These are phyloP conservation scores for Candida nemodendra DNA, from an alignment of 805 yeast species.

Conservation along the genomic window DNA sequence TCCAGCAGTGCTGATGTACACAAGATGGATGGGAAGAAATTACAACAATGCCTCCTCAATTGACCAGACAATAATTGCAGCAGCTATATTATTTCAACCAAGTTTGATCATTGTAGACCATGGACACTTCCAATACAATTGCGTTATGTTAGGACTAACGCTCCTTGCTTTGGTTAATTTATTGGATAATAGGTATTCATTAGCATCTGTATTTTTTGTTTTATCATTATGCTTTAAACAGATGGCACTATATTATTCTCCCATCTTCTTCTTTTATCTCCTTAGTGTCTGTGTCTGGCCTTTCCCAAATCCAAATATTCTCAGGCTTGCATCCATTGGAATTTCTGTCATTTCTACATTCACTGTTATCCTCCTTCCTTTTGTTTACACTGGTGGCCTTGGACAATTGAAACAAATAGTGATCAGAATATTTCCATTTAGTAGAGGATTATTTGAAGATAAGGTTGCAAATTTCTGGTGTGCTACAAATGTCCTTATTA, in stretches of 20 bases:
- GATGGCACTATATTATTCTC: slow-evolving; percentile 92
- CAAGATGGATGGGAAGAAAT: slow-evolving; percentile 67
- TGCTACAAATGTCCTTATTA: slow-evolving; percentile 75
- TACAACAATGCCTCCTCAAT: slow-evolving; percentile 51
- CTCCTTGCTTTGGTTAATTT: slow-evolving; percentile 66
- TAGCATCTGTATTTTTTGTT: slow-evolving; percentile 78
- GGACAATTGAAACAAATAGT: slow-evolving; percentile 55
- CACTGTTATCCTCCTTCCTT: slow-evolving; percentile 55
- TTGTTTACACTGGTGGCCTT: slow-evolving; percentile 47
- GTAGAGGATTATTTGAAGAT: slow-evolving; percentile 93
- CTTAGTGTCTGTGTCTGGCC: slow-evolving; percentile 50
- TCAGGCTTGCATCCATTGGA: slow-evolving; percentile 61
- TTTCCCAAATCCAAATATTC: slow-evolving; percentile 41
- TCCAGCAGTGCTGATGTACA: slow-evolving; percentile 75
- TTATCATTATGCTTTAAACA: slow-evolving; percentile 83
- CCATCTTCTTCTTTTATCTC: slow-evolving; percentile 79
- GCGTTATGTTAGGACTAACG: slow-evolving; percentile 89
- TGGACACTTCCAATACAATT: slow-evolving; percentile 95
- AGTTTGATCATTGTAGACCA: slow-evolving; percentile 83
- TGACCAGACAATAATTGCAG: slow-evolving; percentile 73
- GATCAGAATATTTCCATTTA: slow-evolving; percentile 82
- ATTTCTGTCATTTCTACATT: slow-evolving; percentile 60
- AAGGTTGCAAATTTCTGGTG: slow-evolving; percentile 99
- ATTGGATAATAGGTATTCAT: slow-evolving; percentile 56
- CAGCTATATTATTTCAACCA: slow-evolving; percentile 84